Evolutionary conservation across 441 rosid species (phyloP).

Genomic region (Populus hybrid): DNA sequence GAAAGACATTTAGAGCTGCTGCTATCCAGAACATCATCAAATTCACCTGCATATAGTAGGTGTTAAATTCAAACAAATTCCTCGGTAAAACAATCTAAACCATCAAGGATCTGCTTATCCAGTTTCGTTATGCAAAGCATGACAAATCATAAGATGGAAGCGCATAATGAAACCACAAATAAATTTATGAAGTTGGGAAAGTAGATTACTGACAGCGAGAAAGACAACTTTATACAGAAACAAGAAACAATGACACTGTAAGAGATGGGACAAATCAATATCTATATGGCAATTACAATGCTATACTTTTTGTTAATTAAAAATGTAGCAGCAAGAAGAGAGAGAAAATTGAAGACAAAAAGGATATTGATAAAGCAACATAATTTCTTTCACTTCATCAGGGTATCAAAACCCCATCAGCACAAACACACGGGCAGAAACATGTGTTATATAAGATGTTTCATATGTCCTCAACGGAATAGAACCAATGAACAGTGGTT

Average conservation of each 20-base stretch:
- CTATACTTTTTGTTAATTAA: background rate
- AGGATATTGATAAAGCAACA: background rate
- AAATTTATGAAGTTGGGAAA: background rate
- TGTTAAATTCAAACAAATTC: background rate
- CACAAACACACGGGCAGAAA: background rate
- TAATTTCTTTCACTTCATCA: background rate
- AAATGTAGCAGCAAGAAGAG: background rate
- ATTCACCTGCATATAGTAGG: conserved; percentile 67
- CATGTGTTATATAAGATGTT: background rate
- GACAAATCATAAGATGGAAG: conserved; percentile 8
- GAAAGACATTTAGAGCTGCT: conserved; percentile 40
- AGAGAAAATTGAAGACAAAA: background rate
- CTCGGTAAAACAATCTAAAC: background rate
- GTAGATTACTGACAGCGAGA: background rate
- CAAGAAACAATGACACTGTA: background rate
- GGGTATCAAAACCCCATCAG: background rate
- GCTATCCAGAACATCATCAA: conserved; percentile 74
- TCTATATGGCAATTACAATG: background rate
- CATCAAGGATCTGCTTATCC: background rate
- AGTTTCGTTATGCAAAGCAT: background rate
- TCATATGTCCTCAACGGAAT: background rate
- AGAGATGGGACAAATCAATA: background rate
- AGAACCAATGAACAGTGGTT: background rate
- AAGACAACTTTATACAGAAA: background rate
- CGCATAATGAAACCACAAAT: background rate